A percentile compares a stretch with the other conserved stretches of the same genome.
Conservation (phyloP, 163 green algal genomes). For the Coccomyxa subellipsoidea region DNA sequence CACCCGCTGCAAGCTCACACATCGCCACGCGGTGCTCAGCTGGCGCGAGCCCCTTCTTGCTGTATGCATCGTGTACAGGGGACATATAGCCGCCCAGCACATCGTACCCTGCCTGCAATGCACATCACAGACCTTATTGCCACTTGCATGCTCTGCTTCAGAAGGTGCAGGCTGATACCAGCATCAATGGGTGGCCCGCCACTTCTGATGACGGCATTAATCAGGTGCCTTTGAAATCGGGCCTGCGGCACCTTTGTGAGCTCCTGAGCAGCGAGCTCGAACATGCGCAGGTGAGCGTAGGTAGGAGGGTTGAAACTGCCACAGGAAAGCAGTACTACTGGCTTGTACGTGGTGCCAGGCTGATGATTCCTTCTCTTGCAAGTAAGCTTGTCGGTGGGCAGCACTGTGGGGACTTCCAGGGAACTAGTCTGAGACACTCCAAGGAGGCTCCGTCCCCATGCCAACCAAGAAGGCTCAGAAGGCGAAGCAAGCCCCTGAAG, state of each 20-base stretch:
- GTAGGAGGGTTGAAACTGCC: slow-evolving; percentile 97
- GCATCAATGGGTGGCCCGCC: too few species aligned
- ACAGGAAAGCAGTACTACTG: slow-evolving; percentile 83
- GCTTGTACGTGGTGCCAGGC: background rate
- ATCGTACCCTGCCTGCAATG: slow-evolving; percentile 56
- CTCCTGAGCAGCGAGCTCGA: slow-evolving; percentile 65
- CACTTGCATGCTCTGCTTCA: too few species aligned
- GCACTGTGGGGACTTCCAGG: background rate
- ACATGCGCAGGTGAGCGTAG: slow-evolving; percentile 83
- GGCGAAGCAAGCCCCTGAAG: too few species aligned
- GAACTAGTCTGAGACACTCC: background rate
- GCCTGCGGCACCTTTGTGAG: background rate
- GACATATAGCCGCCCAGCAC: slow-evolving; percentile 79
- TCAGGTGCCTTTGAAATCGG: background rate
- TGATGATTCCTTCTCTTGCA: background rate
- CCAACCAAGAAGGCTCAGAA: background rate
- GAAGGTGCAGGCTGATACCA: too few species aligned
- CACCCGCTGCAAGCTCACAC: slow-evolving; percentile 62
- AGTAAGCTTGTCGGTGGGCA: slow-evolving; percentile 1
- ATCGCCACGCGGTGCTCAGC: slow-evolving; percentile 72
- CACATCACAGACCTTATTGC: background rate
- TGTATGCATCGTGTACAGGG: slow-evolving; percentile 77
- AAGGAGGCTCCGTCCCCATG: background rate
- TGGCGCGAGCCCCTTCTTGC: slow-evolving; percentile 66
- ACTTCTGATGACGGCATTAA: too few species aligned